Percentiles rank a stretch among this genome's conserved stretches.
phyloP scores from a whole-genome alignment of 2,329 filamentous ascomycete genomes.

The Epichloe glyceriae region DNA sequence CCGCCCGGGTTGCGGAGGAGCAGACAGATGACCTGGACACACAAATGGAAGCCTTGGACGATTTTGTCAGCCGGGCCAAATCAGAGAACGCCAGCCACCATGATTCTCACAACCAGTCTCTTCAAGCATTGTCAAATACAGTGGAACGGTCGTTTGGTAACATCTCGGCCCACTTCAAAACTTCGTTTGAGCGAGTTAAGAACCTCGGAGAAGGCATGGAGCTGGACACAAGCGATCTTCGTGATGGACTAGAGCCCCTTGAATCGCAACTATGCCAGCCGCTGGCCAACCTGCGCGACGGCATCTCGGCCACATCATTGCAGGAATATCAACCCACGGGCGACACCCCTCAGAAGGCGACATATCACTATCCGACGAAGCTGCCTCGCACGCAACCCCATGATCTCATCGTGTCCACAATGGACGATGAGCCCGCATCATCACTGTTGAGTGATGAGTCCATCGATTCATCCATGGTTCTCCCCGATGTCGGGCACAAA shows the following conservation, averaged over 20 bases:
- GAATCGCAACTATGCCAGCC: conserved; percentile 50
- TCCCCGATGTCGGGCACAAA: conserved; percentile 12
- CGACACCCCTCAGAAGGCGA: conserved; percentile 66
- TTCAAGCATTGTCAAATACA: conserved; percentile 51
- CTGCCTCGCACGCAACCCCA: conserved; percentile 59
- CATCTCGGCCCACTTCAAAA: conserved; percentile 57
- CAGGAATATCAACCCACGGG: conserved; percentile 78
- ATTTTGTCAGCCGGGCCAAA: conserved; percentile 73
- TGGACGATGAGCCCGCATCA: conserved; percentile 17
- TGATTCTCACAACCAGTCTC: conserved; percentile 50
- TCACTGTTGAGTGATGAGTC: not conserved
- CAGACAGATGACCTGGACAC: conserved; percentile 76
- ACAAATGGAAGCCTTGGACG: conserved; percentile 84
- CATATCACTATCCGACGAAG: conserved; percentile 67
- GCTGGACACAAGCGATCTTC: conserved; percentile 43
- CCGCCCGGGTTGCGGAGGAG: conserved; percentile 75
- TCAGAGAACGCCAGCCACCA: conserved; percentile 71
- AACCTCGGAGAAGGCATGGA: conserved; percentile 57
- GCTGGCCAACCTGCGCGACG: conserved; percentile 55
- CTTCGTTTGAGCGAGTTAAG: conserved; percentile 54
- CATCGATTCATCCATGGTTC: conserved; percentile 24
- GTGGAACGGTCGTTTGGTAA: conserved; percentile 62
- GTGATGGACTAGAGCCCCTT: conserved; percentile 49
- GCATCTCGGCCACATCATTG: conserved; percentile 51
- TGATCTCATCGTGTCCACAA: conserved; percentile 29